Percentiles rank a stretch among this genome's conserved stretches.
Evolutionary conservation across 495 filamentous ascomycete genomes (phyloP).

Genomic region (Elasticomyces elasticus): DNA sequence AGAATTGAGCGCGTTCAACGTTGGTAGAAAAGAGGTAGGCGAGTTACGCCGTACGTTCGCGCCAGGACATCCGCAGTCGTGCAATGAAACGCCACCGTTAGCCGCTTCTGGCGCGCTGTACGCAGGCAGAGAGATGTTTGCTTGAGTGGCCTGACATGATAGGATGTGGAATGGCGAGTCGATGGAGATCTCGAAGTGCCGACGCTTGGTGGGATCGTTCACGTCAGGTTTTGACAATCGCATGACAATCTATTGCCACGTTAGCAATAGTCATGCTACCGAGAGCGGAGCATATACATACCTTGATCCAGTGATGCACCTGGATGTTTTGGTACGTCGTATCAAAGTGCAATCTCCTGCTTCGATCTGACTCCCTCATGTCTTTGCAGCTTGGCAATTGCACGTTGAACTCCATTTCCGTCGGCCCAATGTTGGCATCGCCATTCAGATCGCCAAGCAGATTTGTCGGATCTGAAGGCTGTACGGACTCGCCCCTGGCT

Average conservation of each 20-base stretch:
- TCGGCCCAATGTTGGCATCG: slow-evolving; percentile 64
- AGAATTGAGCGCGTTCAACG: slow-evolving; percentile 29
- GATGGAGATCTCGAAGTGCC: slow-evolving; percentile 98
- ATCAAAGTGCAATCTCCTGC: slow-evolving; percentile 72
- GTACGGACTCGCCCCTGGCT: slow-evolving; percentile 48
- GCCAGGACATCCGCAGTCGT: slow-evolving; percentile 70
- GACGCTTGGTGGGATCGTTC: slow-evolving; percentile 67
- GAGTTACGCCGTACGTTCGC: slow-evolving; percentile 40
- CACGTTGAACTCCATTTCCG: slow-evolving; percentile 95
- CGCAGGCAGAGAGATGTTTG: slow-evolving; percentile 79
- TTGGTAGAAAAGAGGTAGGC: slow-evolving; percentile 36
- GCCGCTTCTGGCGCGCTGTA: slow-evolving; percentile 57
- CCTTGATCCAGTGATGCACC: slow-evolving; percentile 99
- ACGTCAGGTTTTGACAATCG: slow-evolving; percentile 81
- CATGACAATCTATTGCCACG: slow-evolving; percentile 71
- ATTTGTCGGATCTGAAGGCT: slow-evolving; percentile 47
- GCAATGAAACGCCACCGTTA: slow-evolving; percentile 39
- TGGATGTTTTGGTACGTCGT: slow-evolving; percentile 94
- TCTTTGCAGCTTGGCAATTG: slow-evolving; percentile 85
- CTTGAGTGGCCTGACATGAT: slow-evolving; percentile 83
- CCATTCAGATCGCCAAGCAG: slow-evolving; percentile 69
- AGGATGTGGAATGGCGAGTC: slow-evolving; percentile 95
- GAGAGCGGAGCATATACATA: slow-evolving; percentile 38
- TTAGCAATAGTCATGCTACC: slow-evolving; percentile 19
- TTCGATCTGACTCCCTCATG: slow-evolving; percentile 69